These are phyloP conservation scores for Dissoconium aciculare DNA, from an alignment of 2,329 filamentous ascomycete genomes.

Conservation along the genomic window DNA sequence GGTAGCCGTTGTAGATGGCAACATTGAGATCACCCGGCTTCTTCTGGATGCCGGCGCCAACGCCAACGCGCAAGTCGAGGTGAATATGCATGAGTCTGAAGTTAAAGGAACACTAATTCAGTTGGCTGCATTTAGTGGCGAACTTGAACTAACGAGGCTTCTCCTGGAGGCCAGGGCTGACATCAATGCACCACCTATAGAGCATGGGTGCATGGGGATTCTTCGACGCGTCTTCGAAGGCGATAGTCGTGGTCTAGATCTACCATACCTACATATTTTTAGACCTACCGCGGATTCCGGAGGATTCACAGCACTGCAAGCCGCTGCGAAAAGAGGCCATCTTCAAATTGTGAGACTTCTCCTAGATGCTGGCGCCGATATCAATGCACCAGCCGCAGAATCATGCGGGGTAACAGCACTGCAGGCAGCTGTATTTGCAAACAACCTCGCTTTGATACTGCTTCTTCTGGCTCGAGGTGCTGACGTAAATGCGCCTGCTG, in stretches of 20 bases:
- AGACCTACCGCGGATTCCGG: too few relatives aligned
- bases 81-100: too few relatives aligned
- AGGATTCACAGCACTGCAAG: slow-evolving; percentile 16
- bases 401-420: slow-evolving; percentile 11
- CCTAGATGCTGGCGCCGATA: too few relatives aligned
- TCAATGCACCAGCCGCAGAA: slow-evolving; percentile 11
- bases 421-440: slow-evolving; percentile 9
- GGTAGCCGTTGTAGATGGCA: slow-evolving; percentile 10
- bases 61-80: slow-evolving; percentile 3
- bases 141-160: too few relatives aligned
- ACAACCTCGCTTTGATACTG: slow-evolving; percentile 8
- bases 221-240: too few relatives aligned
- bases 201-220: too few relatives aligned
- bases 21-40: slow-evolving; percentile 8
- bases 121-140: too few relatives aligned
- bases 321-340: slow-evolving; percentile 9
- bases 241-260: too few relatives aligned
- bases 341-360: slow-evolving; percentile 9
- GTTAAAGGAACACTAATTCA: too few relatives aligned
- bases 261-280: too few relatives aligned
- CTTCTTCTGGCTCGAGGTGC: slow-evolving; percentile 9
- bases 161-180: too few relatives aligned
- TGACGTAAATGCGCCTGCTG: slow-evolving; percentile 8
- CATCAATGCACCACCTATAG: too few relatives aligned
- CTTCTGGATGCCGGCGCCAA: slow-evolving; percentile 11